Conservation (phyloP, 345 rosid species). For the Salix exigua region DNA sequence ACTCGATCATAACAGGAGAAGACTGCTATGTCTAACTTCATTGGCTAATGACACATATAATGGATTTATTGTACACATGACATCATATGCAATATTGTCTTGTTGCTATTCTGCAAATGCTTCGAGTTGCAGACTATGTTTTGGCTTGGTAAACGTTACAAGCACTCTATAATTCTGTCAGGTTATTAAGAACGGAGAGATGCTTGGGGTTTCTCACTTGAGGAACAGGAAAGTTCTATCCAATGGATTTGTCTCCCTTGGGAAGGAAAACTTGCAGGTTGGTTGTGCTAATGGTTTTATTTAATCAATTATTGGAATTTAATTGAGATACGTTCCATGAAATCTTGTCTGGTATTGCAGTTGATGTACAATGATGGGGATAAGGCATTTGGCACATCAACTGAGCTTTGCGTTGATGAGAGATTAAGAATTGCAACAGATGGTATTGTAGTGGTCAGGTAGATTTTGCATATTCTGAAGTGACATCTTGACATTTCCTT, state of each 20-base stretch:
- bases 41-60: not conserved
- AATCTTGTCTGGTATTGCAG: constrained; percentile 43
- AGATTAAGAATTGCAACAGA: constrained; percentile 87
- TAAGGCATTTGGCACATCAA: constrained; percentile 92
- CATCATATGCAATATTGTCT: not conserved
- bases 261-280: constrained; percentile 94
- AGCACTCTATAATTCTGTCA: constrained; percentile 29
- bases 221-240: constrained; percentile 92
- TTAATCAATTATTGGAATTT: constrained; percentile 8
- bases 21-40: not conserved
- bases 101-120: not conserved
- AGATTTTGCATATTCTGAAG: constrained; percentile 16
- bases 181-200: constrained; percentile 99
- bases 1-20: not conserved
- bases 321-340: constrained; percentile 15
- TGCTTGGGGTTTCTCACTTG: constrained; percentile 98
- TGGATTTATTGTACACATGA: not conserved
- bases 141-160: not conserved
- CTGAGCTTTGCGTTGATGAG: constrained; percentile 88
- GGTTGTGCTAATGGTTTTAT: constrained; percentile 20
- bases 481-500: not conserved
- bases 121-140: not conserved
- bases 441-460: constrained; percentile 94
- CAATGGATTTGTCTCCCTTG: constrained; percentile 86
- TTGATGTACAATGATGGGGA: constrained; percentile 97